Base-by-base conservation (phyloP, 768 basidiomycete genomes). In the Tubosaeta sp. region DNA sequence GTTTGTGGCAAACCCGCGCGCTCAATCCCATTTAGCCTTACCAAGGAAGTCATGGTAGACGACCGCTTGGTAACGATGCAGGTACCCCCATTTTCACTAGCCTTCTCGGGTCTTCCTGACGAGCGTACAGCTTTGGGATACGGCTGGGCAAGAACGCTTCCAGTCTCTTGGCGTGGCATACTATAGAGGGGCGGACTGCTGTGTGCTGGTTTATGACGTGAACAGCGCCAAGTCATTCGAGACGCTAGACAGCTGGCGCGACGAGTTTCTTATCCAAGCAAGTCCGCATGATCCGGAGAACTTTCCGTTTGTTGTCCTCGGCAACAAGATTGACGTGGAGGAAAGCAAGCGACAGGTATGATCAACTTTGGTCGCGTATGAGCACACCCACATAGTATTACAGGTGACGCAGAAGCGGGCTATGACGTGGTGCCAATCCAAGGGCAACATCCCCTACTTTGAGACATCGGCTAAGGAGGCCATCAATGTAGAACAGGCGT, bases 241-340 rank as follows among this genome's bases (percentile, higher is more conserved):
- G 73, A 94, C 95, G 24, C 80, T 99, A 43, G 96, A 98, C 72
- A 94, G 93, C 67, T 99, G 96, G 96, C 81, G 96, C 54, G 96
- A 99, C 71, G 96, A 99, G 71, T 99, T 99, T 73, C 82, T 99
- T 60, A 96, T 99, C 62, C 89, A 99, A 75, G 96, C 96, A 11
- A 94, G 91, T 66, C 96, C 96, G 40, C 93, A 95, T 67, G 95
- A 98, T 70, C 94, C 96, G 35, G 96, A 98, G 79, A 97, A 97
- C 76, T 99, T 99, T 71, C 96, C 96, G 6, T 99, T 99, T 64
- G 94, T 99, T 49, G 95, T 99, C 12, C 74, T 99, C 53, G 96
- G 96, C n/a, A 99, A 99, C 76, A 99, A 99, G 91, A 95, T 99
- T 69, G 96, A 99, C 69, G 91, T 97, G 63, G 96, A 98, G 74